Evolutionary conservation across 179 eudicot genomes (phyloP).

Genomic region (Silene vulgaris): DNA sequence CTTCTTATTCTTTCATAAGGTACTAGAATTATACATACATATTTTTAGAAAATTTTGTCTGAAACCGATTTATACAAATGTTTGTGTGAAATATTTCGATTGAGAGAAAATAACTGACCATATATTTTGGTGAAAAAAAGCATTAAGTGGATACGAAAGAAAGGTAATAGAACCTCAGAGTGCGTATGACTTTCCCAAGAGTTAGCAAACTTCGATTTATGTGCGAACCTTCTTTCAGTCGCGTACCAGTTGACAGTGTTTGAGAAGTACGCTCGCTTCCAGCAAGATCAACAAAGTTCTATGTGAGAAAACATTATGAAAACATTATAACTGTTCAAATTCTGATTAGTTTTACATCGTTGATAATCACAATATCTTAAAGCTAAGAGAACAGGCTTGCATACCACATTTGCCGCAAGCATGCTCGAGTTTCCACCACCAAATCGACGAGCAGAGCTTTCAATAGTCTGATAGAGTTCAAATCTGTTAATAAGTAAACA

Average conservation of each 20-base stretch:
- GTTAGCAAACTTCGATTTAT: conserved; percentile 86
- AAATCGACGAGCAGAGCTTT: conserved; percentile 57
- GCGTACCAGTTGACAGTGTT: conserved; percentile 58
- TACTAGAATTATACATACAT: background rate
- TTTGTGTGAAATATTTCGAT: background rate
- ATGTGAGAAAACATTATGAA: conserved; percentile 16
- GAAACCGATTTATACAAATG: background rate
- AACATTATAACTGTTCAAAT: background rate
- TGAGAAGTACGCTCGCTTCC: conserved; percentile 97
- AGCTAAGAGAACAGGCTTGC: conserved; percentile 17
- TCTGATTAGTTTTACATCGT: background rate
- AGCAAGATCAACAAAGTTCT: conserved; percentile 94
- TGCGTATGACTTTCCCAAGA: conserved; percentile 82
- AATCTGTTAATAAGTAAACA: conserved; percentile 8
- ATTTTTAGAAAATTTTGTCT: background rate
- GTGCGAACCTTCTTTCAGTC: conserved; percentile 87
- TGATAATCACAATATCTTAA: background rate
- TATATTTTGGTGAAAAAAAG: background rate
- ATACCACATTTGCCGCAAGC: conserved; percentile 78
- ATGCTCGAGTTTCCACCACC: conserved; percentile 56
- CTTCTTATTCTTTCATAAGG: background rate
- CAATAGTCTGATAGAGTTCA: conserved; percentile 52
- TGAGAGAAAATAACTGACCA: too few relatives aligned
- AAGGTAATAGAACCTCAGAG: conserved; percentile 46
- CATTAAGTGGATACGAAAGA: background rate